Conservation (phyloP, 345 rosid genomes). For the Salix dunnii region DNA sequence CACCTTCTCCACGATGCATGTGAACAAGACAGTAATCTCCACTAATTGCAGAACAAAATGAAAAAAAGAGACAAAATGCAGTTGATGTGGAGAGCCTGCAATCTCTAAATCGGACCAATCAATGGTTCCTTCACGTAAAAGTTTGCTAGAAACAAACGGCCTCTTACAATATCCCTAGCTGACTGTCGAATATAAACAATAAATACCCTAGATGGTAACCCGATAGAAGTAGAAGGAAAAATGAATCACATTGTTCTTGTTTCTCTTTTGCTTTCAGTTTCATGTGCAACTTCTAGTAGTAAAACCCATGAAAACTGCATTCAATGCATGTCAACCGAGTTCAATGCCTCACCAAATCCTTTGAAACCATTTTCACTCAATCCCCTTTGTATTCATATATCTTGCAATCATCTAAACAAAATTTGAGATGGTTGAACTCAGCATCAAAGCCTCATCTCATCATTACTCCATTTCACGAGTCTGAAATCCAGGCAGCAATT, state of each 20-base stretch:
- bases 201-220: too few species aligned
- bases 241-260: slow-evolving; percentile 13
- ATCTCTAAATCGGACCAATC: too few species aligned
- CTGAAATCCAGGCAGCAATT: slow-evolving; percentile 17
- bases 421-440: slow-evolving; percentile 17
- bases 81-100: too few species aligned
- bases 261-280: slow-evolving; percentile 18
- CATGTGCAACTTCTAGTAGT: neutral
- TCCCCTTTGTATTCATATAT: slow-evolving; percentile 8
- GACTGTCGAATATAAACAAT: too few species aligned
- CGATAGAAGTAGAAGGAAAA: neutral
- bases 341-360: slow-evolving; percentile 19
- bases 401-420: slow-evolving; percentile 12
- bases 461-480: slow-evolving; percentile 21
- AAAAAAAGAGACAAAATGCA: too few species aligned
- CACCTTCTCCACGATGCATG: too few species aligned
- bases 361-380: slow-evolving; percentile 23
- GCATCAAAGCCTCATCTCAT: slow-evolving; percentile 12
- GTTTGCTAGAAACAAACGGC: too few species aligned
- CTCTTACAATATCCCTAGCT: too few species aligned
- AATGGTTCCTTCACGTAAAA: too few species aligned
- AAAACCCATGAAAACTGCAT: slow-evolving; percentile 17
- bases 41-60: too few species aligned
- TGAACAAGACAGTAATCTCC: too few species aligned
- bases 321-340: slow-evolving; percentile 36